Evolutionary conservation across 2,329 filamentous ascomycete genomes (phyloP).

Genomic region (Curvularia sp.): DNA sequence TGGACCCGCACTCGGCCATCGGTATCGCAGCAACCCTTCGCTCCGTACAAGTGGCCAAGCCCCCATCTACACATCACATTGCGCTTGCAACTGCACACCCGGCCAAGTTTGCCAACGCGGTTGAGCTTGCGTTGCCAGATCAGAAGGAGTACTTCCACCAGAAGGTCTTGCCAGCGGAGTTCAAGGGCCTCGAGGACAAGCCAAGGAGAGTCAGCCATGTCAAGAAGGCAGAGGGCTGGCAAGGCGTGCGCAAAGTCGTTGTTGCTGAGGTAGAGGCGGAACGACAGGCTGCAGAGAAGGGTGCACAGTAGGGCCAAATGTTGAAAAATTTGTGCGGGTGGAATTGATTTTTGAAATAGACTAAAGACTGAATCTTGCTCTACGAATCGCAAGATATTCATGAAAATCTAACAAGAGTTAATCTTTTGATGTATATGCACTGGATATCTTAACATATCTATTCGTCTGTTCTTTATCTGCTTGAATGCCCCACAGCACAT

Average conservation of each 20-base stretch:
- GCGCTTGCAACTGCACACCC: slow-evolving; percentile 93
- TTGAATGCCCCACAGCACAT: too few relatives aligned
- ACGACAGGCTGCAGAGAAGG: slow-evolving; percentile 41
- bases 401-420: neutral
- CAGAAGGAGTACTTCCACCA: slow-evolving; percentile 78
- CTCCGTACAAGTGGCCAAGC: slow-evolving; percentile 64
- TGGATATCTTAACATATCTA: neutral
- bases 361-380: neutral
- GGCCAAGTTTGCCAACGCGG: slow-evolving; percentile 89
- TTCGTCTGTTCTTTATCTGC: neutral
- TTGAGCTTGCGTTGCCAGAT: slow-evolving; percentile 76
- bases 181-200: slow-evolving; percentile 77
- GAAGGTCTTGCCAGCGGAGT: slow-evolving; percentile 80
- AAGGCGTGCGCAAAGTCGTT: slow-evolving; percentile 77
- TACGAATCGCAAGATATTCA: neutral
- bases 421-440: neutral
- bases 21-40: slow-evolving; percentile 79
- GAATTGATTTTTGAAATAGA: slow-evolving; percentile 7
- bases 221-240: slow-evolving; percentile 69
- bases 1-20: slow-evolving; percentile 92
- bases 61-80: slow-evolving; percentile 69
- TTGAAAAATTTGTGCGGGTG: neutral
- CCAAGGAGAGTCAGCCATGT: slow-evolving; percentile 76
- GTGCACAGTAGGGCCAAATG: slow-evolving; percentile 16
- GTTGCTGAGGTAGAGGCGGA: slow-evolving; percentile 70